Percentiles rank a stretch among this genome's conserved stretches.
Conservation (phyloP, 371 early-diverging fungal species). For the Zychaea mexicana region DNA sequence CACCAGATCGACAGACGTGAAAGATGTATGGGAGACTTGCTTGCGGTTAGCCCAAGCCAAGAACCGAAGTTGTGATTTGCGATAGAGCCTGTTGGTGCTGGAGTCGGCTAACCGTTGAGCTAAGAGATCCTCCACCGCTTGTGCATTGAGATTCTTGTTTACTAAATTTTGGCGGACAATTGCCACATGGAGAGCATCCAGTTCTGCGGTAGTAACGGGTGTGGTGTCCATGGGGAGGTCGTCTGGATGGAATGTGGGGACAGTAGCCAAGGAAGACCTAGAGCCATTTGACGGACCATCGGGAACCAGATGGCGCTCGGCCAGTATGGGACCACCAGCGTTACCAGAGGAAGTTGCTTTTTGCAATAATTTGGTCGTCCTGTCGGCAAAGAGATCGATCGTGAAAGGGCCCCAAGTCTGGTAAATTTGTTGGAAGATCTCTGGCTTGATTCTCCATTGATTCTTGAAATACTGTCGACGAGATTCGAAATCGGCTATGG, state of each 20-base stretch:
- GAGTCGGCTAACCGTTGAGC: background rate
- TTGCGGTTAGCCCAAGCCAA: background rate
- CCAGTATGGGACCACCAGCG: constrained; percentile 21
- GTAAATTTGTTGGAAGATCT: constrained; percentile 11
- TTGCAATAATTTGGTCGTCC: constrained; percentile 13
- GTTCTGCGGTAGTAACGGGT: background rate
- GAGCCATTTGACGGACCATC: background rate
- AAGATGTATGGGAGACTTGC: background rate
- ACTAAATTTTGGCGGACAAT: background rate
- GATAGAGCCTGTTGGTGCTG: background rate
- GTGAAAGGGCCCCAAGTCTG: constrained; percentile 13
- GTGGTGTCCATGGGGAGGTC: background rate
- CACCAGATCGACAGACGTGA: background rate
- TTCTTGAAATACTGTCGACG: constrained; percentile 8
- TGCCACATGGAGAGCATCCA: constrained; percentile 4
- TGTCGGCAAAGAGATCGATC: constrained; percentile 28
- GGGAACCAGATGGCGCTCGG: constrained; percentile 21
- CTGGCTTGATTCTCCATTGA: constrained; percentile 5
- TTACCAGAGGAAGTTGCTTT: constrained; percentile 2
- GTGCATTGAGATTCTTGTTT: background rate
- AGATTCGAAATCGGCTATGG: constrained; percentile 18
- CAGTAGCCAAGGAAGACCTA: background rate
- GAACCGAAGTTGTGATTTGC: background rate
- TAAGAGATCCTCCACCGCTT: background rate
- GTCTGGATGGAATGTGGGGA: background rate